phyloP scores from a whole-genome alignment of 768 basidiomycete genomes.

The Tricholoma matsutake region DNA sequence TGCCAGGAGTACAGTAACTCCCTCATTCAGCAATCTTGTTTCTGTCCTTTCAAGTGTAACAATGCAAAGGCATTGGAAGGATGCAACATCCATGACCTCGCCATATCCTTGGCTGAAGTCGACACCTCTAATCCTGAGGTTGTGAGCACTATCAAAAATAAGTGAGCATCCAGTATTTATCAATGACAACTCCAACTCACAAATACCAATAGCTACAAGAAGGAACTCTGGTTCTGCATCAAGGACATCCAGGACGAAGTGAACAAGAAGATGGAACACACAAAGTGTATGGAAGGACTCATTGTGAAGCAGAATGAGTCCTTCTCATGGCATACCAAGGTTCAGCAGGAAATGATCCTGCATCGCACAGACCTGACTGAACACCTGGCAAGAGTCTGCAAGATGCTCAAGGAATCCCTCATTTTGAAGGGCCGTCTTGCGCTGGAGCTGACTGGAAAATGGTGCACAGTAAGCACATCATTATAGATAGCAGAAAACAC shows the following conservation, averaged over 20 bases:
- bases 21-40: neutral
- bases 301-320: neutral
- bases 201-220: neutral
- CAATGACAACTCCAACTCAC: neutral
- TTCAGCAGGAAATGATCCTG: neutral
- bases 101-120: no score
- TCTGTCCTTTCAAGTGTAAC: neutral
- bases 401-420: neutral
- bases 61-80: neutral
- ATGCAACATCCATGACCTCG: no score
- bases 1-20: neutral
- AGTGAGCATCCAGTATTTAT: neutral
- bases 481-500: neutral
- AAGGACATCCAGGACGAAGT: neutral
- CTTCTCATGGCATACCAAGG: neutral
- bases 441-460: neutral
- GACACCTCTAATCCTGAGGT: no score
- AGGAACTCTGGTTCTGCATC: neutral
- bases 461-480: neutral
- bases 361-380: neutral
- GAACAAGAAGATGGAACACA: neutral
- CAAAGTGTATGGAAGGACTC: neutral
- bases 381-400: neutral
- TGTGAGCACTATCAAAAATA: no score
- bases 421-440: neutral